Evolutionary conservation across 2,329 filamentous ascomycete species (phyloP), one percentile per base, ranked within the genome.

Genomic region (Fulvia fulva): DNA sequence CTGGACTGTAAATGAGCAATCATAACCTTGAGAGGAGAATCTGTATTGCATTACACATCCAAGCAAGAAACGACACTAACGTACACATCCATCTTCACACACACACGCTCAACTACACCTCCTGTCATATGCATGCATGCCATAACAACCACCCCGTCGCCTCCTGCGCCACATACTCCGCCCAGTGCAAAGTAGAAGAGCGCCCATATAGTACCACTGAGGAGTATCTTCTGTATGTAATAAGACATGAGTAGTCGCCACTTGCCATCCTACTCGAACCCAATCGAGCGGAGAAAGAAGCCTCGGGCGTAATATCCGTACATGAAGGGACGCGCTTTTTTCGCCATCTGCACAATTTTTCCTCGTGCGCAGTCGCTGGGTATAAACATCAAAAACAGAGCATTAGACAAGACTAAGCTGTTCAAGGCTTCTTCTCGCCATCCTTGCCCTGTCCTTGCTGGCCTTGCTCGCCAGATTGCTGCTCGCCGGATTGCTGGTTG

Each of bases 341-440:
- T 56, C 22, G 51, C 56, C 56, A 57, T 49, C 59, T 55, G 53
- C 34, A 44, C 52, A 22, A n/a, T n/a, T n/a, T 28, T 34, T 28
- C 56, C 41, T 53, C 51, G 44, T 51, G 57, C 59, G 46, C 52
- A 56, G 51, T 56, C 57, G 59, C 62, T 58, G 62, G 63, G 63
- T 64, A 64, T 63, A 60, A 60, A 62, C 37, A 55, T 58, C 58
- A 59, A 46, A 53, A 45, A 53, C 30, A 46, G 58, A 57, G 41
- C 44, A 55, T 34, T 22, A 41, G 25, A 25, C 46, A 32, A 46
- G 49, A 25, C 58, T 28, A 54, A 49, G 49, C 50, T 57, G 53
- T 76, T 78, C 77, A 83, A 66, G 75, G 78, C 85, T 91, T 91
- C 83, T 89, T 89, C 81, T 91, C 86, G 66, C 82, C 86, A 75